Conservation (phyloP, 2,329 filamentous ascomycete genomes). For the Ophiocordyceps camponoti-saundersi region DNA sequence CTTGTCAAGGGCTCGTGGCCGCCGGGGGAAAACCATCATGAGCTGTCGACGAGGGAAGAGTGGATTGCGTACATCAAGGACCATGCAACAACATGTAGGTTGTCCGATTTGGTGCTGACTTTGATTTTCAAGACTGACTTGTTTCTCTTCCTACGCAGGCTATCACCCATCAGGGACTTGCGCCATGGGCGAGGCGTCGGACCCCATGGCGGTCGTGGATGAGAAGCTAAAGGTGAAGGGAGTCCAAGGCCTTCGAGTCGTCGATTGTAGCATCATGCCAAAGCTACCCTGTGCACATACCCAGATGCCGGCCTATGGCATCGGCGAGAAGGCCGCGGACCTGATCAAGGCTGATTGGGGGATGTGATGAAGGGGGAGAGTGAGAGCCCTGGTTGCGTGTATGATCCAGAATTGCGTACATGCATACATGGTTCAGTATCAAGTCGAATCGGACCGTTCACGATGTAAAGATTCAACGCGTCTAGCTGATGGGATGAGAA, state of each 20-base stretch:
- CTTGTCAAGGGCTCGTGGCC: constrained; percentile 46
- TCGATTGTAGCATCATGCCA: constrained; percentile 31
- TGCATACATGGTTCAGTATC: neutral
- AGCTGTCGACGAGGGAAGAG: constrained; percentile 33
- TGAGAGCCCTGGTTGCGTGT: too few species aligned
- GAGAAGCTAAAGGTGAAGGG: constrained; percentile 30
- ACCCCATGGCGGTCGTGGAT: constrained; percentile 24
- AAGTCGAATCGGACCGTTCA: too few species aligned
- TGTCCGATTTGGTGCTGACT: neutral
- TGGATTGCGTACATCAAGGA: constrained; percentile 40
- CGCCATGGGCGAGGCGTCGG: constrained; percentile 30
- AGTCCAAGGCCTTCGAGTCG: constrained; percentile 30
- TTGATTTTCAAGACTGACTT: neutral
- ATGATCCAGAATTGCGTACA: neutral
- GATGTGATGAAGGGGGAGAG: neutral
- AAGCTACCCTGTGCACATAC: constrained; percentile 26
- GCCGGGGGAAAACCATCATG: constrained; percentile 29
- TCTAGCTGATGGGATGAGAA: too few species aligned
- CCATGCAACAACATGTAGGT: constrained; percentile 42
- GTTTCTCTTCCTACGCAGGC: constrained; percentile 11
- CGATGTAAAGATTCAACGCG: too few species aligned
- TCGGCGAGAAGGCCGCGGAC: constrained; percentile 27
- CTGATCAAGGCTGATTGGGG: constrained; percentile 4
- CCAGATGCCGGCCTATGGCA: constrained; percentile 33
- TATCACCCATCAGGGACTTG: constrained; percentile 41